phyloP scores from a whole-genome alignment of 2,329 filamentous ascomycete genomes.

The Fusarium torreyae region DNA sequence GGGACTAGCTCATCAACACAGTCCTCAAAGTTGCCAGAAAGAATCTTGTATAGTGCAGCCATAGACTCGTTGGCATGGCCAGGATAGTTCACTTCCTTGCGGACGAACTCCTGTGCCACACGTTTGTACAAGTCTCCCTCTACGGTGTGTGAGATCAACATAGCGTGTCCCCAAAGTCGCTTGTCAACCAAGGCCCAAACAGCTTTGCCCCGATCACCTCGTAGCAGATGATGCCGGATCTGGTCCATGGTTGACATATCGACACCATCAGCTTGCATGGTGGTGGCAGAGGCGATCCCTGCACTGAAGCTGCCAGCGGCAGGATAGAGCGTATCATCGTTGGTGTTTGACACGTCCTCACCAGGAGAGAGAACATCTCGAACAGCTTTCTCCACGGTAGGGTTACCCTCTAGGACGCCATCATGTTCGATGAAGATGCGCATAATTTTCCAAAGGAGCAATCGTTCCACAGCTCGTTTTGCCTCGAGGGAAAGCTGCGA shows the following conservation, averaged over 20 bases:
- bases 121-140: constrained; percentile 91
- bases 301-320: constrained; percentile 46
- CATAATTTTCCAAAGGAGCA: constrained; percentile 90
- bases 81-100: constrained; percentile 90
- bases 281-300: constrained; percentile 49
- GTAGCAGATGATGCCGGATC: constrained; percentile 80
- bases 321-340: constrained; percentile 48
- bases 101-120: constrained; percentile 94
- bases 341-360: constrained; percentile 46
- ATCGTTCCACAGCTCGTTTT: constrained; percentile 83
- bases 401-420: constrained; percentile 81
- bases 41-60: constrained; percentile 91
- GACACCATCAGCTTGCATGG: constrained; percentile 74
- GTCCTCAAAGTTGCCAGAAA: constrained; percentile 94
- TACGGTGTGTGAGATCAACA: constrained; percentile 85
- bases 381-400: constrained; percentile 80
- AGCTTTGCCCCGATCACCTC: constrained; percentile 89
- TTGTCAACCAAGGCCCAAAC: constrained; percentile 95
- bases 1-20: constrained; percentile 97
- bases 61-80: constrained; percentile 88
- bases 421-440: constrained; percentile 88
- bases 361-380: constrained; percentile 80
- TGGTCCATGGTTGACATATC: constrained; percentile 79
- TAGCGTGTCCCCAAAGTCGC: constrained; percentile 94
- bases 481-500: constrained; percentile 70